These are phyloP conservation scores for Petrea volubilis DNA, from an alignment of 257 asterid genomes.

Conservation along the genomic window DNA sequence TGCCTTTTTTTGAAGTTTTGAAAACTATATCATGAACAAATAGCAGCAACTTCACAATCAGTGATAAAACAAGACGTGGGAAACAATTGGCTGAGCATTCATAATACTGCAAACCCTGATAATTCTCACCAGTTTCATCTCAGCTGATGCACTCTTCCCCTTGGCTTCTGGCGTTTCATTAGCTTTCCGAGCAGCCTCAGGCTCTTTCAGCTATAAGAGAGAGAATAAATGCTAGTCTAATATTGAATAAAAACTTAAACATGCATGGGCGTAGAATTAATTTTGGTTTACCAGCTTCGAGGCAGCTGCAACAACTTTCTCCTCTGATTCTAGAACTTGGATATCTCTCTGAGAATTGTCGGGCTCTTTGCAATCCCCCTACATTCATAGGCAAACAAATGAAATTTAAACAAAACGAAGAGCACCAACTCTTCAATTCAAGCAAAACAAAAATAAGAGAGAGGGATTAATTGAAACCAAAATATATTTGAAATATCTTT, in stretches of 20 bases:
- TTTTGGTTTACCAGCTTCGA: slow-evolving; percentile 18
- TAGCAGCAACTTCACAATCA: neutral
- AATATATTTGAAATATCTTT: no score
- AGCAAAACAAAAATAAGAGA: no score
- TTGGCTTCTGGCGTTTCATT: neutral
- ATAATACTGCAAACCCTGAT: neutral
- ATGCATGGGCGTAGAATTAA: neutral
- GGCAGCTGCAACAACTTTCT: slow-evolving; percentile 3
- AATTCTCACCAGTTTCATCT: slow-evolving; percentile 15
- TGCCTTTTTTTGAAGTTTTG: neutral
- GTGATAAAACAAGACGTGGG: neutral
- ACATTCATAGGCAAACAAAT: neutral
- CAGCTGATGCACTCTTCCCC: neutral
- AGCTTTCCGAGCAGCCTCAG: slow-evolving; percentile 6
- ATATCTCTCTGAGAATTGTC: slow-evolving; percentile 7
- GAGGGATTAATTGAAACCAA: no score
- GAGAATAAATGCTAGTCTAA: neutral
- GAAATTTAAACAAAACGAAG: neutral
- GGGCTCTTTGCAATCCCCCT: slow-evolving; percentile 12
- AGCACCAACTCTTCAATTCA: no score
- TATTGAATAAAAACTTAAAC: neutral
- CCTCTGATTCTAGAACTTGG: slow-evolving; percentile 8
- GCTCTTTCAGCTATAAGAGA: neutral
- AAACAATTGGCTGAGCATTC: neutral
- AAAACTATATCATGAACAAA: neutral